Percentiles rank a stretch among this genome's conserved stretches.
Conservation (phyloP, 768 basidiomycete species). For the Hygrophorus russula region DNA sequence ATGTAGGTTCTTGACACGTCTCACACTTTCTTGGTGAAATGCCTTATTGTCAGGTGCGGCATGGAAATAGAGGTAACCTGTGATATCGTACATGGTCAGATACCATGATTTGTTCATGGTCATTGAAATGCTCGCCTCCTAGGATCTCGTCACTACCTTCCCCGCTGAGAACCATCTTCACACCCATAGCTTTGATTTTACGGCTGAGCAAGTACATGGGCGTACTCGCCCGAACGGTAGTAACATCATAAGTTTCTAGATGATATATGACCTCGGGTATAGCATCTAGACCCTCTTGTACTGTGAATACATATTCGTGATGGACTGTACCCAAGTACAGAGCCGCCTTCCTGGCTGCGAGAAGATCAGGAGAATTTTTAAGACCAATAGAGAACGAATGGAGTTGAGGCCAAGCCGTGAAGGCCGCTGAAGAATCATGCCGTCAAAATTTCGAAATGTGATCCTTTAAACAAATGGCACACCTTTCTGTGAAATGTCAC, state of each 20-base stretch:
- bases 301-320: conserved; percentile 96
- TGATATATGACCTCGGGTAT: conserved; percentile 97
- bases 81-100: background rate
- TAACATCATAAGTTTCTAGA: conserved; percentile 98
- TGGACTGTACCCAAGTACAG: conserved; percentile 90
- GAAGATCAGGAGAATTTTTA: conserved; percentile 87
- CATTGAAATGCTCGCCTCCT: conserved; percentile 46
- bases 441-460: conserved; percentile 2
- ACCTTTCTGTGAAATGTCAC: conserved; percentile 17
- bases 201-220: conserved; percentile 98
- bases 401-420: conserved; percentile 87
- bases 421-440: conserved; percentile 35
- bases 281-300: conserved; percentile 95
- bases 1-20: conserved; percentile 94
- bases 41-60: conserved; percentile 82
- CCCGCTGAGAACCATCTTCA: conserved; percentile 98
- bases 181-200: conserved; percentile 99
- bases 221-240: conserved; percentile 93
- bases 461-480: background rate
- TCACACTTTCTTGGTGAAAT: conserved; percentile 92
- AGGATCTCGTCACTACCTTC: conserved; percentile 98
- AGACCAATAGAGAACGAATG: conserved; percentile 98
- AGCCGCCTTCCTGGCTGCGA: conserved; percentile 90
- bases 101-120: background rate
- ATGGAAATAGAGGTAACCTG: conserved; percentile 99